A percentile compares a stretch with the other conserved stretches of the same genome.
These are phyloP conservation scores for Fusarium sp. DNA, from an alignment of 2,329 filamentous ascomycete genomes.

Conservation along the genomic window DNA sequence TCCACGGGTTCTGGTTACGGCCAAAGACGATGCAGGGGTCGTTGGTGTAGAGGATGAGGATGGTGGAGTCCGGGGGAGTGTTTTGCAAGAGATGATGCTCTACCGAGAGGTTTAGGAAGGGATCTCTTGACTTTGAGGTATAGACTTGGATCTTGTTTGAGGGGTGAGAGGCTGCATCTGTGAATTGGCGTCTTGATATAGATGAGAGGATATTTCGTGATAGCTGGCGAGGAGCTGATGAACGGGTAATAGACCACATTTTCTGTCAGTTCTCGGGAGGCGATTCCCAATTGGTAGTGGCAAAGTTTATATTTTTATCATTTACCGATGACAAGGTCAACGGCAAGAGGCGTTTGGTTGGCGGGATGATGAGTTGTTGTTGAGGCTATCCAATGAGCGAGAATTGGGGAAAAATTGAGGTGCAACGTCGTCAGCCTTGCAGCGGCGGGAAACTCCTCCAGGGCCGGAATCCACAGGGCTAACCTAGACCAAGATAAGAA, in stretches of 20 bases:
- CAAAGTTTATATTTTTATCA: background rate
- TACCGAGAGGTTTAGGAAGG: slow-evolving; percentile 91
- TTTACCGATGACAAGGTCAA: background rate
- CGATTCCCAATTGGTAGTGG: too few species aligned
- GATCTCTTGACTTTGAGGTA: slow-evolving; percentile 75
- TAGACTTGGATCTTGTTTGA: slow-evolving; percentile 73
- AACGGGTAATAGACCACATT: slow-evolving; percentile 22
- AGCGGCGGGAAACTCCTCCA: slow-evolving; percentile 31
- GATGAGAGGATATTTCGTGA: slow-evolving; percentile 18
- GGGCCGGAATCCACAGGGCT: background rate
- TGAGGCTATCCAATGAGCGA: slow-evolving; percentile 37
- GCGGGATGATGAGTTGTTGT: slow-evolving; percentile 21
- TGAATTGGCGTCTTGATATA: slow-evolving; percentile 47
- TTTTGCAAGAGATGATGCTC: slow-evolving; percentile 90
- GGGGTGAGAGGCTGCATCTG: slow-evolving; percentile 54
- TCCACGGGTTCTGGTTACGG: slow-evolving; percentile 97
- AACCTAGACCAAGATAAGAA: background rate
- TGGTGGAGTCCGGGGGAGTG: slow-evolving; percentile 75
- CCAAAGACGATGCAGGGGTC: slow-evolving; percentile 89
- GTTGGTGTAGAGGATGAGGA: slow-evolving; percentile 92
- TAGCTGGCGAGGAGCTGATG: slow-evolving; percentile 10
- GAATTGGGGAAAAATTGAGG: slow-evolving; percentile 6
- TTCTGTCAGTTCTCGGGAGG: background rate
- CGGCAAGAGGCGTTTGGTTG: background rate
- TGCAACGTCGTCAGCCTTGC: slow-evolving; percentile 32